Evolutionary conservation across 768 basidiomycete genomes (phyloP), one percentile per base, ranked within the genome.

Genomic region (Podaxis rugospora): DNA sequence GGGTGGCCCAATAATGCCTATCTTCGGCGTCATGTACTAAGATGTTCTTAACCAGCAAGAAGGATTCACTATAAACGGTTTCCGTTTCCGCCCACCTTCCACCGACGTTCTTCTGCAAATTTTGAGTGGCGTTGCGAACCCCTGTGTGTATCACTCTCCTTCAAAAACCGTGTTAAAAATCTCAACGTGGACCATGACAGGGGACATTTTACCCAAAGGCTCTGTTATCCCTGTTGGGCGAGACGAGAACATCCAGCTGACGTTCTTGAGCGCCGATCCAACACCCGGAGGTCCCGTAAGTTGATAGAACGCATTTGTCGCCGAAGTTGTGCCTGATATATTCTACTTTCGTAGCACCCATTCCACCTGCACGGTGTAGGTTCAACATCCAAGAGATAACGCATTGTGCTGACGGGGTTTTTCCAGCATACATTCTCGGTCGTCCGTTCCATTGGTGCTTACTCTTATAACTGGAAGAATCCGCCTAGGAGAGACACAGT

Each of bases 81-180:
- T 44, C 7, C 28, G 69, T 3, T 74, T 68, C 39, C 60, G 65
- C 1, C 65, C 72, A 3, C 77, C 72, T 7, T 69, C 69, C 4
- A 69, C 61, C 1, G 78, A 78, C 3, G 76, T 78, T 3, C 67
- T 80, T 5, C 62, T 80, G 50, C 79, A 80, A 52, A 62, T 65
- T 46, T 40, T 65, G 35, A 55, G 52, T 28, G 61, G 61, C 4
- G 52, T 64, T 16, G 47, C 32, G 71, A 66, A 68, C 6, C 71
- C 79, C 0, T 66, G 72, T 27, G 64, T 67, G 10, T 14, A 23
- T 14, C 7, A 32, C 32, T 18, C 21, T 23, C 21, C 18, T 49
- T 9, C 23, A 9, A 25, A 23, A 11, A 4, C 10, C 32, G 32
- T 9, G 32, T 32, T 32, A 9, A 9, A 32, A 32, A 1, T 32